A percentile compares a stretch with the other conserved stretches of the same genome.
Conservation (phyloP, 2,329 filamentous ascomycete species). For the Hypocrella siamensis region DNA sequence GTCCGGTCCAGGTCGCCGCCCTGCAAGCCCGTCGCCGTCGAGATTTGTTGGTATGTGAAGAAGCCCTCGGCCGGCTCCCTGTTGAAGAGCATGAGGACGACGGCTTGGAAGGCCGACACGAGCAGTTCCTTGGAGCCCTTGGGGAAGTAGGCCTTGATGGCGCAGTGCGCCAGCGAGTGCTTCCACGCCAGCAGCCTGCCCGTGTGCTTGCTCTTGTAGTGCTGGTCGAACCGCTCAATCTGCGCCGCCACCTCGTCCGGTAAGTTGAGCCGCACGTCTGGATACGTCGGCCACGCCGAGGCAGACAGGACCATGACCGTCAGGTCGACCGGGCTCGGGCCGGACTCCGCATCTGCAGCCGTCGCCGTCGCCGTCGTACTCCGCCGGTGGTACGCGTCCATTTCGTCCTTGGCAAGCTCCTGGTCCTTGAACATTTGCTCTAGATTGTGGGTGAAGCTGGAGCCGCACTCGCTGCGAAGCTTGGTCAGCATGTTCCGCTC, state of each 20-base stretch:
- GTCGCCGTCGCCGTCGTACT: conserved; percentile 29
- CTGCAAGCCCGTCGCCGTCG: conserved; percentile 56
- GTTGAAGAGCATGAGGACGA: conserved; percentile 86
- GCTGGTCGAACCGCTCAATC: conserved; percentile 64
- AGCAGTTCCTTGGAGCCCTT: conserved; percentile 75
- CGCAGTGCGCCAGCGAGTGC: conserved; percentile 80
- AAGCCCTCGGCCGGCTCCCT: conserved; percentile 40
- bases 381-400: conserved; percentile 69
- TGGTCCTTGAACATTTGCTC: conserved; percentile 99
- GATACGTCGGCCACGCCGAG: conserved; percentile 84
- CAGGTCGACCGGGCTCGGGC: conserved; percentile 44
- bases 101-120: conserved; percentile 82
- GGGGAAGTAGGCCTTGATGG: conserved; percentile 66
- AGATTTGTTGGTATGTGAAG: conserved; percentile 62
- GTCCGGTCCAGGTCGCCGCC: conserved; percentile 75
- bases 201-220: conserved; percentile 82
- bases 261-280: conserved; percentile 55
- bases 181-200: conserved; percentile 84
- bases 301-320: conserved; percentile 83
- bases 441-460: conserved; percentile 87
- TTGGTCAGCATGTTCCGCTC: conserved; percentile 91
- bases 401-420: conserved; percentile 82
- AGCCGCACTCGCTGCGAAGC: conserved; percentile 83
- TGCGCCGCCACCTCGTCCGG: conserved; percentile 62
- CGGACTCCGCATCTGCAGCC: no score